Evolutionary conservation across 2,329 filamentous ascomycete species (phyloP).

Genomic region (Curvularia verruculosa): DNA sequence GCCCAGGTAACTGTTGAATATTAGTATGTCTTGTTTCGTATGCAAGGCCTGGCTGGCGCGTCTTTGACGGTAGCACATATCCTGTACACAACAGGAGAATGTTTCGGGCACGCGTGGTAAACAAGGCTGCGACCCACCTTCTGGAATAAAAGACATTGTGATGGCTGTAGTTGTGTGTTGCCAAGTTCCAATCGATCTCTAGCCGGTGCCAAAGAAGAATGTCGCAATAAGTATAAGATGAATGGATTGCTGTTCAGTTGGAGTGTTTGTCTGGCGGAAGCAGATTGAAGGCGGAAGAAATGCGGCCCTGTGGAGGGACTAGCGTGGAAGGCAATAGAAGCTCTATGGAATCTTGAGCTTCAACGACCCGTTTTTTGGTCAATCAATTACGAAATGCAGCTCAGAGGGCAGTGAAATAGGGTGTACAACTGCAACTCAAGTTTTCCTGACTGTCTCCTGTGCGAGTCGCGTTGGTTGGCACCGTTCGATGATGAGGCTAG

Average conservation of each 20-base stretch:
- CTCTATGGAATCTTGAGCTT: conserved; percentile 38
- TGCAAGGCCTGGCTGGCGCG: conserved; percentile 13
- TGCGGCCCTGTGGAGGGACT: conserved; percentile 43
- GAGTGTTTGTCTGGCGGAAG: conserved; percentile 30
- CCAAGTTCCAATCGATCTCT: conserved; percentile 5
- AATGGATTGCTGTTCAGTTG: conserved; percentile 20
- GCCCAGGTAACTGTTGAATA: conserved; percentile 83
- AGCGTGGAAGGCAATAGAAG: conserved; percentile 51
- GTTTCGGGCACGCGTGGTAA: conserved; percentile 6
- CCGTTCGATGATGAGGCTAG: conserved; percentile 17
- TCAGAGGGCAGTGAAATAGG: conserved; percentile 1
- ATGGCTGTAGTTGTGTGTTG: conserved; percentile 8
- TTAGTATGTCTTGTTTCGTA: conserved; percentile 24
- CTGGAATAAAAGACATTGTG: conserved; percentile 46
- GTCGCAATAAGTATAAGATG: conserved; percentile 5
- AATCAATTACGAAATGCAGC: conserved; percentile 20
- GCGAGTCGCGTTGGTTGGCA: conserved; percentile 14
- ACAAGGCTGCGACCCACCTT: conserved; percentile 49
- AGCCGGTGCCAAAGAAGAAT: not conserved
- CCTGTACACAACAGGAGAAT: not conserved
- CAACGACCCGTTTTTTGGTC: conserved; percentile 27
- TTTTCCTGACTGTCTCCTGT: conserved; percentile 8
- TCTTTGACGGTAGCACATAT: not conserved
- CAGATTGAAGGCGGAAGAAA: conserved; percentile 44
- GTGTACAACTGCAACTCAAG: conserved; percentile 1